Evolutionary conservation across 345 rosid genomes (phyloP).

Genomic region (Mangifera indica): DNA sequence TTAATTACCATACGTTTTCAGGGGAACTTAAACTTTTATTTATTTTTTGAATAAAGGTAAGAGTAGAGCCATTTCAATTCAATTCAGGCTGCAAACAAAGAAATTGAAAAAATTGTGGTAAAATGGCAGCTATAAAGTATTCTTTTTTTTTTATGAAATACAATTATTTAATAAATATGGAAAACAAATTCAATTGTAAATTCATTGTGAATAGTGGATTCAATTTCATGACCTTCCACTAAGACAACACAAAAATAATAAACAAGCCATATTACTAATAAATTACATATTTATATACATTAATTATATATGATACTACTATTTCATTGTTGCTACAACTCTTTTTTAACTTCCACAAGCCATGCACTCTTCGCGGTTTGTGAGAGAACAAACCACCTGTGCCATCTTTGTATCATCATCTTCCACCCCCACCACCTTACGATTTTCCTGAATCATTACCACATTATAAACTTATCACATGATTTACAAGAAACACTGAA

Average conservation of each 20-base stretch:
- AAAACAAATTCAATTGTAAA: not conserved
- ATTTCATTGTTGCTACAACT: not conserved
- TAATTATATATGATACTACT: too few species aligned
- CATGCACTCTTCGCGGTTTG: constrained; percentile 82
- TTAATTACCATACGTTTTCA: too few species aligned
- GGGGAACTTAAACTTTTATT: too few species aligned
- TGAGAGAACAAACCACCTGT: constrained; percentile 84
- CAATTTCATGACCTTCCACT: not conserved
- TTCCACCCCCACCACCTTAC: constrained; percentile 22
- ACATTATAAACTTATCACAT: not conserved
- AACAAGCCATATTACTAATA: not conserved
- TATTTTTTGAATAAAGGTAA: too few species aligned
- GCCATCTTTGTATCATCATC: constrained; percentile 61
- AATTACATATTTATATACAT: not conserved
- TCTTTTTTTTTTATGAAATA: too few species aligned
- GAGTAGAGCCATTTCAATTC: too few species aligned
- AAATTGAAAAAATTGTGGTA: too few species aligned
- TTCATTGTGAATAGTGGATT: not conserved
- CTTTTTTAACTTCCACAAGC: constrained; percentile 68
- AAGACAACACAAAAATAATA: not conserved
- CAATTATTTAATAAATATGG: too few species aligned
- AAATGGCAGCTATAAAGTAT: too few species aligned
- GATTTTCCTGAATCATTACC: constrained; percentile 39
- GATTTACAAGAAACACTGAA: not conserved
- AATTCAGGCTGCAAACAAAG: too few species aligned